Conservation (phyloP, 2,329 filamentous ascomycete species). For the Fusarium continuum region DNA sequence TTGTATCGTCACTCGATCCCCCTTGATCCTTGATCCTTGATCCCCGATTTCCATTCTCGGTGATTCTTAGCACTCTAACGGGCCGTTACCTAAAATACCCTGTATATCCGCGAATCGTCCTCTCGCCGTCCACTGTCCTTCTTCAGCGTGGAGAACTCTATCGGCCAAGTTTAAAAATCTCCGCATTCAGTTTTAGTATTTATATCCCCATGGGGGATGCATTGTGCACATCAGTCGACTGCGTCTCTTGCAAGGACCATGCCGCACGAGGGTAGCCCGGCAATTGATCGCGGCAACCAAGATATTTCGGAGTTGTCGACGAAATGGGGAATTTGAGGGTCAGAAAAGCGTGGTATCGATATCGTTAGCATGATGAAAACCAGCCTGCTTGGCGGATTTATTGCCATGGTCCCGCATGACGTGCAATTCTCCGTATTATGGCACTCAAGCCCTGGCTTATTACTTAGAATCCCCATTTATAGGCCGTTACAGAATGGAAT, state of each 20-base stretch:
- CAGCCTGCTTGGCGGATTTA: background rate
- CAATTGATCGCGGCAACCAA: constrained; percentile 18
- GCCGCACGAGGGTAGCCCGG: background rate
- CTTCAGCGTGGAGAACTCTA: background rate
- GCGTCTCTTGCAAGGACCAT: background rate
- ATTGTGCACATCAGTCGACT: background rate
- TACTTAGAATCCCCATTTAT: no score
- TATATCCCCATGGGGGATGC: constrained; percentile 19
- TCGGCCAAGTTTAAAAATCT: background rate
- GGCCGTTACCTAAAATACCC: background rate
- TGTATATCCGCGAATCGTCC: background rate
- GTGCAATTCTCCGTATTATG: constrained; percentile 5
- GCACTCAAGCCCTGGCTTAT: background rate
- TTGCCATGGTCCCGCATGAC: constrained; percentile 1
- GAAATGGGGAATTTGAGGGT: constrained; percentile 5
- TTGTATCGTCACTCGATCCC: background rate
- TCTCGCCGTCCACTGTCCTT: background rate
- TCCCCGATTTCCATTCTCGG: background rate
- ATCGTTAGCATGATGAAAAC: background rate
- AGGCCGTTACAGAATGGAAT: no score
- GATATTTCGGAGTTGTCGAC: background rate
- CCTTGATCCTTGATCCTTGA: background rate
- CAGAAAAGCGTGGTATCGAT: background rate
- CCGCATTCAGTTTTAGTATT: constrained; percentile 5
- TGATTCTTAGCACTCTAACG: background rate